These are phyloP conservation scores for Bipolaris cookei DNA, from an alignment of 2,329 filamentous ascomycete species.

Conservation along the genomic window DNA sequence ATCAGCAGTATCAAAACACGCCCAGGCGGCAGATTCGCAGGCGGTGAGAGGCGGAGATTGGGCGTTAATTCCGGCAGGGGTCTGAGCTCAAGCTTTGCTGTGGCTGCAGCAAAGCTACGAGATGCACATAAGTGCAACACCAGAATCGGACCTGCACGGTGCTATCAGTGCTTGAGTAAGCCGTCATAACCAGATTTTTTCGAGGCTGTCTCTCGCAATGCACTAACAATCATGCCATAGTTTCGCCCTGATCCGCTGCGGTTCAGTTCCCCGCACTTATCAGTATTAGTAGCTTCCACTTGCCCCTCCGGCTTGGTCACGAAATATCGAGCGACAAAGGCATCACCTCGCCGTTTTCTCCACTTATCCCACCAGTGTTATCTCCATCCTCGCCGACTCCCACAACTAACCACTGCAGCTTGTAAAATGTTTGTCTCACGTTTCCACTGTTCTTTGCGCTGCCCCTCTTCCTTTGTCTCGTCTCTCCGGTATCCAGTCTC, in stretches of 20 bases:
- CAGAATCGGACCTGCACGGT: not conserved
- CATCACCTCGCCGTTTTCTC: slow-evolving; percentile 27
- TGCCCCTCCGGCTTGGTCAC: slow-evolving; percentile 6
- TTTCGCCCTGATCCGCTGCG: slow-evolving; percentile 12
- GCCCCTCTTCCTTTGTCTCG: slow-evolving; percentile 23
- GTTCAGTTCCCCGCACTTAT: slow-evolving; percentile 15
- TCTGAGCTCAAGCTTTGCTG: slow-evolving; percentile 18
- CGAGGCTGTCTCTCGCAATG: not conserved
- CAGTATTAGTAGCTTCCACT: slow-evolving; percentile 10
- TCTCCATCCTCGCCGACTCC: slow-evolving; percentile 13
- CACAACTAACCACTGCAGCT: slow-evolving; percentile 24
- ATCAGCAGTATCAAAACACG: slow-evolving; percentile 16
- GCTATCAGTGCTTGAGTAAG: not conserved
- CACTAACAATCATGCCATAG: slow-evolving; percentile 1
- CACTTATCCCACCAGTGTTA: slow-evolving; percentile 9
- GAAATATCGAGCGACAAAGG: slow-evolving; percentile 26
- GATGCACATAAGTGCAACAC: not conserved
- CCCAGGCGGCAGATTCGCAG: slow-evolving; percentile 22
- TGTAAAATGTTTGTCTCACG: slow-evolving; percentile 39
- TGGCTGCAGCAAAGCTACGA: not conserved
- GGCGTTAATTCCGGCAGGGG: slow-evolving; percentile 11
- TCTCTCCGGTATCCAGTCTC: slow-evolving; percentile 18
- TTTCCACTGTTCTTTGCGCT: slow-evolving; percentile 36
- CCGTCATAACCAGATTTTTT: not conserved
- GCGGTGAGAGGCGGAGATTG: slow-evolving; percentile 26